Conservation (phyloP, 225 moss, liverwort and hornwort genomes). For the Sphagnum contortum region DNA sequence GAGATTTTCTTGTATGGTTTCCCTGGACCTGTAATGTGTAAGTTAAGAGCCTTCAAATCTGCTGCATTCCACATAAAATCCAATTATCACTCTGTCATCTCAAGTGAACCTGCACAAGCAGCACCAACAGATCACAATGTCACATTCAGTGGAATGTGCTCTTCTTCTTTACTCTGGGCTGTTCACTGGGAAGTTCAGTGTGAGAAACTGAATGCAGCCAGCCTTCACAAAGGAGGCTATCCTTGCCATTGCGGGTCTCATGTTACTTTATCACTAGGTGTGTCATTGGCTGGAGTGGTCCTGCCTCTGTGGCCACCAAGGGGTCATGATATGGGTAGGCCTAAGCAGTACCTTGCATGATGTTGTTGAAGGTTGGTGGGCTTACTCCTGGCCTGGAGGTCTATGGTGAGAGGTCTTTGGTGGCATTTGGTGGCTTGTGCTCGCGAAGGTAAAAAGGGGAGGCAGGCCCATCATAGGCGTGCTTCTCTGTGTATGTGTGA, state of each 20-base stretch:
- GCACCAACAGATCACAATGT: neutral
- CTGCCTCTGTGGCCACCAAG: conserved; percentile 46
- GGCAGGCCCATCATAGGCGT: conserved; percentile 99
- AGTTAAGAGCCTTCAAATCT: neutral
- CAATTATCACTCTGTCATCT: neutral
- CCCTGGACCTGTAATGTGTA: too few species aligned
- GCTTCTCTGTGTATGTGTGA: conserved; percentile 90
- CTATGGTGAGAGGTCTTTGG: conserved; percentile 98
- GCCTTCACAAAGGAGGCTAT: too few species aligned
- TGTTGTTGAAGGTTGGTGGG: conserved; percentile 99
- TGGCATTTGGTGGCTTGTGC: conserved; percentile 97
- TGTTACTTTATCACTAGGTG: conserved; percentile 26
- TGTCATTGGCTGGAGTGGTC: conserved; percentile 34
- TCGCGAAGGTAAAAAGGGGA: conserved; percentile 98
- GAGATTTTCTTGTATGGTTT: too few species aligned
- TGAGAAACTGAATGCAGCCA: too few species aligned
- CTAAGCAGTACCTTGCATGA: conserved; percentile 99
- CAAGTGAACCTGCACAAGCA: too few species aligned
- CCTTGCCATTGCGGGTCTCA: conserved; percentile 15
- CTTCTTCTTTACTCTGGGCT: too few species aligned
- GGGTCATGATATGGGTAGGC: conserved; percentile 63
- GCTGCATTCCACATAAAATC: neutral
- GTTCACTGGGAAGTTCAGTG: neutral
- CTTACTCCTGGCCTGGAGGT: conserved; percentile 99
- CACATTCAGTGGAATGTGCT: neutral